These are phyloP conservation scores for Psophocarpus tetragonolobus DNA, from an alignment of 306 rosid species.

Conservation along the genomic window DNA sequence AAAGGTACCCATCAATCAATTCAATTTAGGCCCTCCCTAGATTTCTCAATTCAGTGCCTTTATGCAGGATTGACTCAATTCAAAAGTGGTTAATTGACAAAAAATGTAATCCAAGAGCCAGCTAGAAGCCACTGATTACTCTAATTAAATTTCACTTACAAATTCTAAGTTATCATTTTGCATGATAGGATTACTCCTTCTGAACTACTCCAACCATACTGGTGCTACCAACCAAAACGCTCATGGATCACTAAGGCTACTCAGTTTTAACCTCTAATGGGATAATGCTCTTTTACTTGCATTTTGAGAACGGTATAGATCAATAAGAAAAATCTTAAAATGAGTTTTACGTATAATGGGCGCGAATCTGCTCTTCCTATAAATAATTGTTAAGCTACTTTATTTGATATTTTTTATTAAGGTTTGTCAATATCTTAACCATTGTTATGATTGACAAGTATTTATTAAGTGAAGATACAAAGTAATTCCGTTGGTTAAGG, in stretches of 20 bases:
- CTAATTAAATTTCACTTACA: conserved; percentile 6
- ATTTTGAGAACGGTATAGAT: conserved; percentile 9
- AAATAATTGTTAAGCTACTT: neutral
- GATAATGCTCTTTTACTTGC: neutral
- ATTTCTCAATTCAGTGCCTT: conserved; percentile 20
- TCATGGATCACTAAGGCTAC: neutral
- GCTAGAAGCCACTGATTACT: conserved; percentile 33
- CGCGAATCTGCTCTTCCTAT: neutral
- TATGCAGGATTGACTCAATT: conserved; percentile 31
- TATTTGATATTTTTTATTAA: neutral
- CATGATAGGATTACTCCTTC: neutral
- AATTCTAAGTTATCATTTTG: conserved; percentile 27
- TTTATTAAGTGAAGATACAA: no score
- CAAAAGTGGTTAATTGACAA: conserved; percentile 23
- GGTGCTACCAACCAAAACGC: conserved; percentile 22
- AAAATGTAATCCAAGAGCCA: conserved; percentile 4
- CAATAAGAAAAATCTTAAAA: neutral
- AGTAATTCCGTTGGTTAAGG: no score
- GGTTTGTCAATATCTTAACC: neutral
- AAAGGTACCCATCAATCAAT: conserved; percentile 33
- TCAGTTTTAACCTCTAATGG: neutral
- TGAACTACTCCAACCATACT: conserved; percentile 1
- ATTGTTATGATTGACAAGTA: no score
- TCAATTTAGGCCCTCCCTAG: conserved; percentile 20
- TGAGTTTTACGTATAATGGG: neutral